phyloP scores from a whole-genome alignment of 2,329 filamentous ascomycete species.

The Leptosphaerulina australis region DNA sequence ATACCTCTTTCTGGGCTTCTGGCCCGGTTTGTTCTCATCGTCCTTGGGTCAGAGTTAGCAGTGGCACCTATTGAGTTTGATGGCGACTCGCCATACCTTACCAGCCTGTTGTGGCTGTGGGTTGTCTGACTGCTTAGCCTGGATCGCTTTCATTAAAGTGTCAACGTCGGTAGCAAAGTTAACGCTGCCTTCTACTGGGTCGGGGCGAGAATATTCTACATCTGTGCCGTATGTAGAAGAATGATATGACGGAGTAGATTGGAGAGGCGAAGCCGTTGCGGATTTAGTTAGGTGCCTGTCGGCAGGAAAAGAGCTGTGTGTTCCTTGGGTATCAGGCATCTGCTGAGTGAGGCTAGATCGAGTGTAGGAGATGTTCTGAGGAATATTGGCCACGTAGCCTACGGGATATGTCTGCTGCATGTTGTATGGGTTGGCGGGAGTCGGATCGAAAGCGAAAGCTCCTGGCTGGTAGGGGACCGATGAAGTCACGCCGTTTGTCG shows the following conservation, averaged over 20 bases:
- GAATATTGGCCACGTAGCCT: constrained; percentile 33
- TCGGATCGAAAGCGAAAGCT: constrained; percentile 43
- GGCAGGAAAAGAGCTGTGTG: constrained; percentile 33
- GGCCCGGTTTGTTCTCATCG: constrained; percentile 34
- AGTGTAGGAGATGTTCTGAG: constrained; percentile 39
- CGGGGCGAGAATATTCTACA: constrained; percentile 56
- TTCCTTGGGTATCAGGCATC: constrained; percentile 38
- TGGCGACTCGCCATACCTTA: constrained; percentile 36
- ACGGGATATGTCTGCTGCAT: constrained; percentile 44
- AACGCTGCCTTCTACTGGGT: constrained; percentile 53
- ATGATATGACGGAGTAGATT: constrained; percentile 49
- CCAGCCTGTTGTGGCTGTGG: constrained; percentile 33
- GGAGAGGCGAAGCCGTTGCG: constrained; percentile 52
- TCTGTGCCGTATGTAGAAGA: constrained; percentile 39
- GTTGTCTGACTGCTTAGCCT: constrained; percentile 64
- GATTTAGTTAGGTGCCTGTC: constrained; percentile 50
- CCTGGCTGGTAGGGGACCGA: constrained; percentile 47
- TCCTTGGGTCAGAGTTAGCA: constrained; percentile 23
- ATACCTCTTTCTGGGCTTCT: constrained; percentile 68
- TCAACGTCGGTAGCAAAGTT: constrained; percentile 84
- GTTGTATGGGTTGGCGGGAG: constrained; percentile 45
- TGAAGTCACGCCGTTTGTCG: constrained; percentile 33
- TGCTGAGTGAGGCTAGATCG: constrained; percentile 28
- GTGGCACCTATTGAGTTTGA: background rate
- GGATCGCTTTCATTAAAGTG: constrained; percentile 85